These are phyloP conservation scores for Allodekkera sacchari DNA, from an alignment of 805 yeast genomes.

Conservation along the genomic window DNA sequence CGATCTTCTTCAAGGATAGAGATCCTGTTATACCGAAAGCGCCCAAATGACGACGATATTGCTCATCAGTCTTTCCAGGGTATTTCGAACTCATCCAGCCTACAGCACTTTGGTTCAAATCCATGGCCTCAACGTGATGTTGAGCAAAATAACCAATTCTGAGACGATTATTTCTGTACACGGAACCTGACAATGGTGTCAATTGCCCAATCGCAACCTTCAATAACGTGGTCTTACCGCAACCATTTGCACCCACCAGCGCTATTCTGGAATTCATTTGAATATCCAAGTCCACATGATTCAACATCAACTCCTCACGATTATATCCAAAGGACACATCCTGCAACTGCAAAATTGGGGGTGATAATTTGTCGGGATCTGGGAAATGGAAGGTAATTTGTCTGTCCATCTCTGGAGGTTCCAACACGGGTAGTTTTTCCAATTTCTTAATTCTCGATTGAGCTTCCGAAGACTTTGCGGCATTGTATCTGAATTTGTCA, in stretches of 20 bases:
- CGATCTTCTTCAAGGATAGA: conserved; percentile 85
- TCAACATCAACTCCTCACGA: conserved; percentile 54
- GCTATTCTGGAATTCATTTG: conserved; percentile 95
- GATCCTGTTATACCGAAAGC: conserved; percentile 96
- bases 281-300: conserved; percentile 78
- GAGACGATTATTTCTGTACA: conserved; percentile 73
- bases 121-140: conserved; percentile 98
- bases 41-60: conserved; percentile 92
- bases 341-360: conserved; percentile 86
- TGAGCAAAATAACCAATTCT: conserved; percentile 97
- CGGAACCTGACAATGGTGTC: conserved; percentile 68
- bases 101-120: conserved; percentile 73
- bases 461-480: conserved; percentile 96
- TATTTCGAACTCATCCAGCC: conserved; percentile 84
- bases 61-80: conserved; percentile 95
- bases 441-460: conserved; percentile 95
- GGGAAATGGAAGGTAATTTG: conserved; percentile 84
- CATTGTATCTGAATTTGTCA: conserved; percentile 95
- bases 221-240: conserved; percentile 95
- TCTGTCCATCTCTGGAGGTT: conserved; percentile 91
- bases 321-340: conserved; percentile 82
- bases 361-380: conserved; percentile 86
- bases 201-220: conserved; percentile 76
- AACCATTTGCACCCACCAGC: conserved; percentile 97
- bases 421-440: conserved; percentile 88